A percentile compares a stretch with the other conserved stretches of the same genome.
These are phyloP conservation scores for Lenzites betulinus DNA, from an alignment of 768 basidiomycete species.

Conservation along the genomic window DNA sequence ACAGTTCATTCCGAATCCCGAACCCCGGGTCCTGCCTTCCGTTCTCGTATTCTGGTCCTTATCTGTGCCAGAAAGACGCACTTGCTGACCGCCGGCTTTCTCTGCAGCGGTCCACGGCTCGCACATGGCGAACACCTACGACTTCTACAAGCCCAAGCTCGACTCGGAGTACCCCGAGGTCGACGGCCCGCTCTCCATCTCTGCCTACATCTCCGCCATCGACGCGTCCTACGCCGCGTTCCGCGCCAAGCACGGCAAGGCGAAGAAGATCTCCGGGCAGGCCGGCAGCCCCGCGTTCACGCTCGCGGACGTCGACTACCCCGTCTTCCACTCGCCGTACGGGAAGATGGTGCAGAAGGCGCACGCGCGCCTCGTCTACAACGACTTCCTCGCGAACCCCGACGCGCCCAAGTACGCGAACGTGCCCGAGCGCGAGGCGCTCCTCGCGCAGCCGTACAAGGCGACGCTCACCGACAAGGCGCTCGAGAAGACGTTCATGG, in stretches of 20 bases:
- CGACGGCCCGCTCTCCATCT: constrained; percentile 94
- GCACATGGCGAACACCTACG: constrained; percentile 97
- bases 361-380: constrained; percentile 87
- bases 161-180: constrained; percentile 96
- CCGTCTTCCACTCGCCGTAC: constrained; percentile 96
- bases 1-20: not conserved
- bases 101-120: constrained; percentile 87
- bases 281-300: constrained; percentile 56
- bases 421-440: constrained; percentile 68
- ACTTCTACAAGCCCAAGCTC: constrained; percentile 98
- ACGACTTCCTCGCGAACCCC: constrained; percentile 89
- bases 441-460: constrained; percentile 65
- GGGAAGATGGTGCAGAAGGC: constrained; percentile 99
- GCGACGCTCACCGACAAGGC: constrained; percentile 90
- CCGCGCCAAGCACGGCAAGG: constrained; percentile 77
- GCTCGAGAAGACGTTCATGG: constrained; percentile 93
- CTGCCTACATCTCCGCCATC: constrained; percentile 91
- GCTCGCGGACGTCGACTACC: constrained; percentile 84
- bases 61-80: not conserved
- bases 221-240: constrained; percentile 87
- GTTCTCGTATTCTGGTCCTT: not conserved
- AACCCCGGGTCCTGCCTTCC: not conserved
- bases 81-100: not conserved
- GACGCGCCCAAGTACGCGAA: constrained; percentile 65
- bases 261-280: constrained; percentile 45